These are phyloP conservation scores for Malania oleifera DNA, from an alignment of 164 flowering plant species.

Conservation along the genomic window DNA sequence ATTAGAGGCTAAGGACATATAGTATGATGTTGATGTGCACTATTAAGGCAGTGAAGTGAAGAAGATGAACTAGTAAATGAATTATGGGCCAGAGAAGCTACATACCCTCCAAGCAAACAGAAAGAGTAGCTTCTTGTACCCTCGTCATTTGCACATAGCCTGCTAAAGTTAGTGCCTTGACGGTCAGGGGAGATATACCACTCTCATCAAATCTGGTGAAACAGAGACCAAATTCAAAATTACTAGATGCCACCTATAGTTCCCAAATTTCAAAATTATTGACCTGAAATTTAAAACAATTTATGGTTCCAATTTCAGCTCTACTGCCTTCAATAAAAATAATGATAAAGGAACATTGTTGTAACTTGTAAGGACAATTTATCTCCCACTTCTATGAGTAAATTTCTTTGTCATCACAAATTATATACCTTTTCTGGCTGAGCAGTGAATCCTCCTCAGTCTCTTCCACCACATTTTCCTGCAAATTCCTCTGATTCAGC, in stretches of 20 bases:
- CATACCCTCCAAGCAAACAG: conserved; percentile 69
- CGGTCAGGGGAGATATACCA: conserved; percentile 69
- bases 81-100: too few species aligned
- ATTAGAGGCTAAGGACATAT: too few species aligned
- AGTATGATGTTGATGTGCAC: too few species aligned
- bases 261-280: background rate
- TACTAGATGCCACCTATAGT: background rate
- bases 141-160: conserved; percentile 82
- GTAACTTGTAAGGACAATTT: too few species aligned
- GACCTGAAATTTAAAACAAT: background rate
- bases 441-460: conserved; percentile 34
- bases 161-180: conserved; percentile 77
- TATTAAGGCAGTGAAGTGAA: too few species aligned
- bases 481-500: conserved; percentile 35
- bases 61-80: too few species aligned
- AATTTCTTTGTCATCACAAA: background rate
- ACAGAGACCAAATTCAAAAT: conserved; percentile 2
- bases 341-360: too few species aligned
- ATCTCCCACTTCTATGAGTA: too few species aligned
- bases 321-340: background rate
- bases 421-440: conserved; percentile 57
- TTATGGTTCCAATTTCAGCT: too few species aligned
- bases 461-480: conserved; percentile 18
- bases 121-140: conserved; percentile 82
- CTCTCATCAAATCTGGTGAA: conserved; percentile 75